Evolutionary conservation across 1,284 basidiomycete species (phyloP), one percentile per base, ranked within the genome.

Genomic region (Puccinia polysora): DNA sequence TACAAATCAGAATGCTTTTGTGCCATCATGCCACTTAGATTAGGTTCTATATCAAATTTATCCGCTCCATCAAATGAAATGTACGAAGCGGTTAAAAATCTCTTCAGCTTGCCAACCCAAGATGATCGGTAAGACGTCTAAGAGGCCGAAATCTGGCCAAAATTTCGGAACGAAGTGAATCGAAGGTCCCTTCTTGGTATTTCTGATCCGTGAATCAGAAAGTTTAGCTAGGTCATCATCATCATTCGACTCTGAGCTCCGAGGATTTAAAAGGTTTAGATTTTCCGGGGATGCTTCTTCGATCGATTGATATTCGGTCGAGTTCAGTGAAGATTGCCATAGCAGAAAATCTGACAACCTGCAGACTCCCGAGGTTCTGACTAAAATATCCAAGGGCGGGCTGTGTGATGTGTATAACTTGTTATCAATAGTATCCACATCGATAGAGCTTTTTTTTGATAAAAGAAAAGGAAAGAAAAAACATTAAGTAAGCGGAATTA

Each of bases 141-240:
- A 83, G 4, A 97, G 79, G 1, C 93, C 91, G 79, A 97, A 97
- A 73, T 94, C 88, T 0, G 96, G 96, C 96, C 96, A 99, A 79
- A 89, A 95, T 0, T 86, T 86, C 38, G 87, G 81, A n/a, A 88
- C 85, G 80, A 97, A 95, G 79, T 97, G 91, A n/a, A 98, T 82
- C 76, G 94, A 91, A 0, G 91, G 90, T 75, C 88, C 81, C 76
- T 91, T 87, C 68, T 84, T 88, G 75, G 86, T 86, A 87, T 93
- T 32, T 23, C 80, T 60, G 75, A 76, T 1, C 10, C 53, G 53
- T 2, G 28, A n/a, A 75, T 20, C 30, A 10, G 8, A 30, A 7
- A 14, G 30, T 28, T 32, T 25, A 53, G 5, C 52, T 2, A 8
- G 40, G 18, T 8, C 40, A 43, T 43, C 18, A 43, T 43, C 18